Evolutionary conservation across 192 early-diverging fungal genomes (phyloP).

Genomic region (Funneliformis mosseae): DNA sequence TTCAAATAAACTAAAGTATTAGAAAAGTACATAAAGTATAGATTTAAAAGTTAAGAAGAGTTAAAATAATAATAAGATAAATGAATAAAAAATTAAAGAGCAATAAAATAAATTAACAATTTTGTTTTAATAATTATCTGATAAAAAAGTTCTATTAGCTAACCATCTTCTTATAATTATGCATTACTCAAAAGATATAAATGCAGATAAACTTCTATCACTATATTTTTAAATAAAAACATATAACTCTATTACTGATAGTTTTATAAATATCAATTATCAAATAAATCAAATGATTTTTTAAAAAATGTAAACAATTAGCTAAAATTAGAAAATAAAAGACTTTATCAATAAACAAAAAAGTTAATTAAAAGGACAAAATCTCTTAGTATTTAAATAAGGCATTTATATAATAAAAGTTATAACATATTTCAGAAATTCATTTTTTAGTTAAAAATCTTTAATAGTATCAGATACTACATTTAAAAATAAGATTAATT

Average conservation of each 20-base stretch:
- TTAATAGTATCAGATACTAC: not conserved
- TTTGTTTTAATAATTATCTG: not conserved
- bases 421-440: not conserved
- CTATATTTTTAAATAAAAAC: not conserved
- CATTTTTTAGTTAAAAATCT: not conserved
- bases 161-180: not conserved
- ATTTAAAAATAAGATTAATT: not conserved
- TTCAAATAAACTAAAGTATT: no score
- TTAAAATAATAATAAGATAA: no score
- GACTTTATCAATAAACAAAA: not conserved
- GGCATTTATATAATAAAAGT: not conserved
- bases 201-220: not conserved
- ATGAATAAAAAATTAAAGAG: no score
- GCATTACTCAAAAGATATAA: not conserved
- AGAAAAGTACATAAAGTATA: no score
- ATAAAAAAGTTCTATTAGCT: not conserved
- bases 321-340: not conserved
- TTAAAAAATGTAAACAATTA: not conserved
- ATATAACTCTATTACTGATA: not conserved
- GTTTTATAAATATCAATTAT: not conserved
- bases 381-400: not conserved
- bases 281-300: not conserved
- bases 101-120: not conserved
- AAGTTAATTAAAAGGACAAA: not conserved
- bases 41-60: no score